Conservation (phyloP, 331 rosid genomes). For the Pyrus hybrid region DNA sequence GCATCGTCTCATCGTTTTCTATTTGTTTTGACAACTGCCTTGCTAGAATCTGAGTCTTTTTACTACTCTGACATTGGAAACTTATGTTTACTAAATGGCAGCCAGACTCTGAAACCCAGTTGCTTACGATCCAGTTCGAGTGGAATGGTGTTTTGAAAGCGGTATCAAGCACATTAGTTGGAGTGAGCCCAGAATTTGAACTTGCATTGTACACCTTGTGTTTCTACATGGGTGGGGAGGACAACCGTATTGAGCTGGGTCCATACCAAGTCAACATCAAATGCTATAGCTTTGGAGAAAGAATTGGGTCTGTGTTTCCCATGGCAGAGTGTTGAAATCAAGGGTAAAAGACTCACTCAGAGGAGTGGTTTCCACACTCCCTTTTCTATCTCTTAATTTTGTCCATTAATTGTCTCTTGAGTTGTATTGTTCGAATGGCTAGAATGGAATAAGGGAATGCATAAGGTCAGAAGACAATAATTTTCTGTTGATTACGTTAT, state of each 20-base stretch:
- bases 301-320: constrained; percentile 81
- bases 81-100: constrained; percentile 24
- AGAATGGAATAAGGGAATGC: too few species aligned
- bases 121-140: constrained; percentile 82
- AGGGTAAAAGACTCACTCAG: too few species aligned
- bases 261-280: constrained; percentile 80
- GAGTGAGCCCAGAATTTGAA: constrained; percentile 99
- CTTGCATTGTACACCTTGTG: constrained; percentile 79
- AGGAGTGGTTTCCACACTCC: too few species aligned
- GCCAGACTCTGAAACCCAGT: constrained; percentile 94
- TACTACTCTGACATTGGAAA: neutral
- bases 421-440: too few species aligned
- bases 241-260: constrained; percentile 73
- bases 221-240: constrained; percentile 69
- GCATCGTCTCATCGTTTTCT: neutral
- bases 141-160: constrained; percentile 94
- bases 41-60: neutral
- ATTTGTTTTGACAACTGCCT: neutral
- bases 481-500: too few species aligned
- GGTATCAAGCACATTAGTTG: constrained; percentile 84
- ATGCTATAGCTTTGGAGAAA: constrained; percentile 59
- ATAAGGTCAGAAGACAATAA: too few species aligned
- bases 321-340: constrained; percentile 47
- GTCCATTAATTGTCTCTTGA: too few species aligned
- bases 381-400: too few species aligned